Evolutionary conservation across 2,329 filamentous ascomycete species (phyloP).

Genomic region (Paecilomyces sp.): DNA sequence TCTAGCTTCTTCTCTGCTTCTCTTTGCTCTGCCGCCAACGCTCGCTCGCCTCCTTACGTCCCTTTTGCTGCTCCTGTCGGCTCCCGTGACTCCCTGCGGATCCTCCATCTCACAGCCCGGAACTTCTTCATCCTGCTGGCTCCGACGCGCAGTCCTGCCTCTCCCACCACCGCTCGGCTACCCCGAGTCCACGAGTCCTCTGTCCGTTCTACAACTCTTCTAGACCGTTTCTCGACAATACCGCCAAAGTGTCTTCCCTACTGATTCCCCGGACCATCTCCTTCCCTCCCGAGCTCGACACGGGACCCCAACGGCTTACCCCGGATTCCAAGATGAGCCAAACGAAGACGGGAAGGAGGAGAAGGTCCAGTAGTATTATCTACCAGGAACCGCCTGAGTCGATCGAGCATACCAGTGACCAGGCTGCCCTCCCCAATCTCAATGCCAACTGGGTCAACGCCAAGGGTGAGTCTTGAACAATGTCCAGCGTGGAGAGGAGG

Average conservation of each 20-base stretch:
- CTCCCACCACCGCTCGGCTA: constrained; percentile 11
- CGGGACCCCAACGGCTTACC: constrained; percentile 49
- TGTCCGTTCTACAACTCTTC: constrained; percentile 14
- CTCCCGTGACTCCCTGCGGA: neutral
- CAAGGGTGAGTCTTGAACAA: constrained; percentile 63
- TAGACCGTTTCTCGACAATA: constrained; percentile 46
- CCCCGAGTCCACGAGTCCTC: constrained; percentile 20
- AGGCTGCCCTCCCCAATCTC: constrained; percentile 86
- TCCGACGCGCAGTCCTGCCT: neutral
- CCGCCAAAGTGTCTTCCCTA: constrained; percentile 95
- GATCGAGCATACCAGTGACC: constrained; percentile 94
- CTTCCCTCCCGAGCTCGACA: constrained; percentile 78
- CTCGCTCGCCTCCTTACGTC: neutral
- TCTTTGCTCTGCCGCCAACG: neutral
- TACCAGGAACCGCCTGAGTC: constrained; percentile 97
- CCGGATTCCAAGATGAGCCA: constrained; percentile 56
- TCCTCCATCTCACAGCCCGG: neutral
- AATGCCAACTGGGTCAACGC: constrained; percentile 99
- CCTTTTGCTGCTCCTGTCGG: neutral
- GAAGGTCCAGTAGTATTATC: constrained; percentile 96
- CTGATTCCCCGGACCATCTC: constrained; percentile 84
- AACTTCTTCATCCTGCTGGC: neutral
- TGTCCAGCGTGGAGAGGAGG: constrained; percentile 4
- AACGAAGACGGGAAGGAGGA: constrained; percentile 66
- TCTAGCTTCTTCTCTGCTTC: neutral